Evolutionary conservation across 139 green algal genomes (phyloP).

Genomic region (Pseudopediastrum boryanum): DNA sequence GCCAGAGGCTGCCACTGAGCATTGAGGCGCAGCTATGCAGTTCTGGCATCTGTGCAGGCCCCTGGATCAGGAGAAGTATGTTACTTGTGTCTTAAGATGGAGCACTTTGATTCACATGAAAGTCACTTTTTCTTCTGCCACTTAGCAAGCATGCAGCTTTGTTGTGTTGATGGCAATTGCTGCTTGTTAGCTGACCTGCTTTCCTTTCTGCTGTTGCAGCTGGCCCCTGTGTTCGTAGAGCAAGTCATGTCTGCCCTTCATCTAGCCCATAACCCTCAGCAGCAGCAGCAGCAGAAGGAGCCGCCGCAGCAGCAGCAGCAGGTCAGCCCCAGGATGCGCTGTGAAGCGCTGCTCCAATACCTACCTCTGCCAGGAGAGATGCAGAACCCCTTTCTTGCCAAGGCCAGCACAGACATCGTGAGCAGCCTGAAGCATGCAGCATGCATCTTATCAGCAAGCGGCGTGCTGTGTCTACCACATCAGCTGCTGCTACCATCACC

Average conservation of each 20-base stretch:
- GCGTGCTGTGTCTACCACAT: neutral
- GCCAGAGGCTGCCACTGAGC: neutral
- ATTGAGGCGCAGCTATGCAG: neutral
- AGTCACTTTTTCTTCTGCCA: neutral
- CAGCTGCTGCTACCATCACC: neutral
- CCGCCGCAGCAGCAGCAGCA: neutral
- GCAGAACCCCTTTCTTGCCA: neutral
- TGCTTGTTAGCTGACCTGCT: neutral
- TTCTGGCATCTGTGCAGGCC: too few relatives aligned
- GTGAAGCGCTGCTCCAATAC: conserved; percentile 3
- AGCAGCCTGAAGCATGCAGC: neutral
- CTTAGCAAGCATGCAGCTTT: neutral
- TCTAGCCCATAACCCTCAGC: conserved; percentile 1
- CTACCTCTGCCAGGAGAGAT: conserved; percentile 14
- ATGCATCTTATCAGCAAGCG: conserved; percentile 20
- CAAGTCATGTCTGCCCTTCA: neutral
- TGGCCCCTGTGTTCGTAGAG: neutral
- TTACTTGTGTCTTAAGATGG: too few relatives aligned
- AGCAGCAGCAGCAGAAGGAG: neutral
- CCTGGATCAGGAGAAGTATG: too few relatives aligned
- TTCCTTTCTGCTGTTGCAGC: neutral
- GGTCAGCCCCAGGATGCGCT: neutral
- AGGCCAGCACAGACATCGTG: neutral
- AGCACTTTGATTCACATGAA: neutral
- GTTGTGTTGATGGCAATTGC: neutral